Base-by-base conservation (phyloP, 2,329 filamentous ascomycete genomes). In the Microsporum canis region DNA sequence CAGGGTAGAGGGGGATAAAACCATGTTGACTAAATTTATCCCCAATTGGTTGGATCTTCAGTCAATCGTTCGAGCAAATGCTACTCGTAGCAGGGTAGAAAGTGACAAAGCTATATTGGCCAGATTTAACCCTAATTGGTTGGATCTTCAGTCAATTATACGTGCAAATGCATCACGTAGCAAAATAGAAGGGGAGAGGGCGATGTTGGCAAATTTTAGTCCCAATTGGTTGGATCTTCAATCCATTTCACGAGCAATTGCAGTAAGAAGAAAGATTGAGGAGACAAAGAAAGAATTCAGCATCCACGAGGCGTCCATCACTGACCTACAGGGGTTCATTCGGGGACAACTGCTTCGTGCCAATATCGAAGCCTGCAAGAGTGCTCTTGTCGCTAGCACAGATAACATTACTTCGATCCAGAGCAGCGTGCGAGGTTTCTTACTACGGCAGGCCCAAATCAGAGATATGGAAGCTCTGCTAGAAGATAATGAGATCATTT, bases 321-420 rank as follows among this genome's bases (percentile, higher is more conserved):
- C 67, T 12, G 60, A 63, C 2, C 59, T 76, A 7, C 75, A 77
- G 62, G 72, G 73, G 29, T 65, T 69, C 14, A 43, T 68, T 31
- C 68, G 75, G 4, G 74, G 69, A 7, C 66, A 69, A 2, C 64
- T 66, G 31, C 41, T 72, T 53, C 71, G 77, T 53, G 60, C 65
- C 39, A 66, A 68, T 43, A 53, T 78, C 17, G 60, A 70, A 4
- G 64, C 60, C 1, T 69, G 75, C 41, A 71, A 67, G 41, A 64
- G 63, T n/a, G 72, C 75, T 3, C 69, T 86, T 55, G 66, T 69
- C 14, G 68, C 75, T 39, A 75, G 81, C 61, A 75, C 79, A 60
- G 63, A 67, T 45, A 65, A 70, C 3, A 72, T 83, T 34, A 66
- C 76, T 62, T 71, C 76, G 31, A 67, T 86, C 29, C 83, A 87